These are phyloP conservation scores for Volvariella volvacea DNA, from an alignment of 1,284 basidiomycete genomes.

Conservation along the genomic window DNA sequence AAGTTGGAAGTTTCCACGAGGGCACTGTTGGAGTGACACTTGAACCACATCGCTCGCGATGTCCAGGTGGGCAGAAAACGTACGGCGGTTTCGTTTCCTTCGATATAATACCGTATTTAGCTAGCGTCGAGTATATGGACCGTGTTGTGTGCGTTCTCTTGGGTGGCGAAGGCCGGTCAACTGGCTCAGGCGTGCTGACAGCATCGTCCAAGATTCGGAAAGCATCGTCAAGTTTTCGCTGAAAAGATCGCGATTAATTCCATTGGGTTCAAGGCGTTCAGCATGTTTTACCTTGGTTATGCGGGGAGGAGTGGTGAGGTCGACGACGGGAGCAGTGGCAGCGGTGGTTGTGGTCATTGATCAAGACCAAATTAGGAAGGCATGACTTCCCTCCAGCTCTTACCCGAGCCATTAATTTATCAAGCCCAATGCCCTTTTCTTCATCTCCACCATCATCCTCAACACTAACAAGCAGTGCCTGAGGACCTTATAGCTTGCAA, in stretches of 20 bases:
- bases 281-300: slow-evolving; percentile 16
- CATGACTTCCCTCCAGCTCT: too few species aligned
- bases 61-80: slow-evolving; percentile 19
- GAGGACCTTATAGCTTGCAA: too few species aligned
- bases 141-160: slow-evolving; percentile 49
- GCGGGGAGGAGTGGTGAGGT: slow-evolving; percentile 4
- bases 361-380: too few species aligned
- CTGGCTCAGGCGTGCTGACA: slow-evolving; percentile 28
- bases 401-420: too few species aligned
- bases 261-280: neutral
- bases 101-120: slow-evolving; percentile 64
- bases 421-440: too few species aligned
- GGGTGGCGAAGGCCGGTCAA: slow-evolving; percentile 34
- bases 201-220: slow-evolving; percentile 58
- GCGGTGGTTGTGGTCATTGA: too few species aligned
- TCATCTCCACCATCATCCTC: too few species aligned
- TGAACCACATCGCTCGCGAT: slow-evolving; percentile 4
- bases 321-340: too few species aligned
- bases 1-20: slow-evolving; percentile 11
- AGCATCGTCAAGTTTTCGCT: slow-evolving; percentile 74
- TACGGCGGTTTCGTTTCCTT: slow-evolving; percentile 37
- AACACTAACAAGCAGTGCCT: too few species aligned
- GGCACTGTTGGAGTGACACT: slow-evolving; percentile 15
- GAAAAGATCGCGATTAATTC: slow-evolving; percentile 4
- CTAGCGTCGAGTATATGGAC: slow-evolving; percentile 66